Evolutionary conservation across 768 basidiomycete genomes (phyloP).

Genomic region (Leucocoprinus birnbaumii): DNA sequence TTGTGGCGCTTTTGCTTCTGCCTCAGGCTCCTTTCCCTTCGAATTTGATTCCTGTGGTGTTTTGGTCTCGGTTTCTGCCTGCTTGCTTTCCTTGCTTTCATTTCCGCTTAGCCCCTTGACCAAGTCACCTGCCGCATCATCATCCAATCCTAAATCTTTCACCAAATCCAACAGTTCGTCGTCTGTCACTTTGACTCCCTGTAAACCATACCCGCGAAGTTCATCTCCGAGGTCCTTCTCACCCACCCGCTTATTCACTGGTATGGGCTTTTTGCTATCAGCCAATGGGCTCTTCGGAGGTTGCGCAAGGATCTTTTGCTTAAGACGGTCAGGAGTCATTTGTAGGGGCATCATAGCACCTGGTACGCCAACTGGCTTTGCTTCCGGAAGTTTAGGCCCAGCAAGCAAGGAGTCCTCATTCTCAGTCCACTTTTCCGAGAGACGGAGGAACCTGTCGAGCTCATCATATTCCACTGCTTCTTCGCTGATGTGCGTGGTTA

Average conservation of each 20-base stretch:
- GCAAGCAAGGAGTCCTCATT: slow-evolving; percentile 34
- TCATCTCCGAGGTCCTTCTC: slow-evolving; percentile 67
- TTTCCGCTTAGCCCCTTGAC: slow-evolving; percentile 54
- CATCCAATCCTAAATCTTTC: slow-evolving; percentile 71
- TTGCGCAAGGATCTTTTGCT: slow-evolving; percentile 50
- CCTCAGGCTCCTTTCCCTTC: neutral
- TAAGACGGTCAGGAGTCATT: slow-evolving; percentile 78
- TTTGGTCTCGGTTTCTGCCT: slow-evolving; percentile 4
- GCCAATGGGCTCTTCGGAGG: slow-evolving; percentile 41
- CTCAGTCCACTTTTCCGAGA: slow-evolving; percentile 73
- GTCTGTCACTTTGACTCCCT: slow-evolving; percentile 74
- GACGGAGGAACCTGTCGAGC: slow-evolving; percentile 66
- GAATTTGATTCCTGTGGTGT: slow-evolving; percentile 4
- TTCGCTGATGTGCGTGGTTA: slow-evolving; percentile 45
- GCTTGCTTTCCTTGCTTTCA: slow-evolving; percentile 15
- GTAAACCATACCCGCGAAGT: slow-evolving; percentile 67
- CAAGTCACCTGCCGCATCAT: slow-evolving; percentile 74
- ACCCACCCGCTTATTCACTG: slow-evolving; percentile 54
- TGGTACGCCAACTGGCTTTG: slow-evolving; percentile 74
- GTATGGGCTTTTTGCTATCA: slow-evolving; percentile 22
- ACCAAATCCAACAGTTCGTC: slow-evolving; percentile 72
- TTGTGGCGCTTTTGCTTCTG: slow-evolving; percentile 2
- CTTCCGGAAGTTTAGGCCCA: slow-evolving; percentile 39
- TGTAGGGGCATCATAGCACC: slow-evolving; percentile 72
- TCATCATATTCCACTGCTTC: slow-evolving; percentile 81